phyloP scores from a whole-genome alignment of 495 filamentous ascomycete species.

The Penicillium bovifimosum region DNA sequence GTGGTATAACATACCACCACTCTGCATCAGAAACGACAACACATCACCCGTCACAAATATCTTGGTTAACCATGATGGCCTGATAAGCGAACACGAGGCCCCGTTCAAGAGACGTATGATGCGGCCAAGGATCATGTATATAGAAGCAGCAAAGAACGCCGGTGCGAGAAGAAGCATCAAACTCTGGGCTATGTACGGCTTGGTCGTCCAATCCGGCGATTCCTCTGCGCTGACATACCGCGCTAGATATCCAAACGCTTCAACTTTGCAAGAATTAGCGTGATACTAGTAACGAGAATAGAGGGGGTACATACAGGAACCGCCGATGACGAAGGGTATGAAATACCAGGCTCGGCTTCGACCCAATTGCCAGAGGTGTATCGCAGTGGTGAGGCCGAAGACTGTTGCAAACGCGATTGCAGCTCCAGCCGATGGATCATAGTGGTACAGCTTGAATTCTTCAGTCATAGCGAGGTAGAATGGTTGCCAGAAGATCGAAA shows the following conservation, averaged over 20 bases:
- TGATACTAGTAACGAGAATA: not conserved
- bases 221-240: constrained; percentile 32
- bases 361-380: constrained; percentile 46
- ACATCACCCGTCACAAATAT: constrained; percentile 30
- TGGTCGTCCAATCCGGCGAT: constrained; percentile 17
- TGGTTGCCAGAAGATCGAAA: not conserved
- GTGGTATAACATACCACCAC: constrained; percentile 9
- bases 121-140: constrained; percentile 53
- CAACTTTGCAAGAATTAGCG: constrained; percentile 24
- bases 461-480: not conserved
- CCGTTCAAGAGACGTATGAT: constrained; percentile 40
- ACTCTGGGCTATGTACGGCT: constrained; percentile 28
- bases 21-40: constrained; percentile 23
- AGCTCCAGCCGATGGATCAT: constrained; percentile 41
- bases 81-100: constrained; percentile 23
- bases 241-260: constrained; percentile 48
- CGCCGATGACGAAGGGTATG: constrained; percentile 52
- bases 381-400: constrained; percentile 42
- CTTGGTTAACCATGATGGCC: constrained; percentile 17
- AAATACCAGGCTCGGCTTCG: constrained; percentile 56
- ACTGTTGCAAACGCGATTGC: constrained; percentile 46
- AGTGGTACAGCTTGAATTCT: constrained; percentile 19
- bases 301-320: constrained; percentile 41
- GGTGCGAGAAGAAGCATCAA: constrained; percentile 27
- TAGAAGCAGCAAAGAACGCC: constrained; percentile 44